phyloP scores from a whole-genome alignment of 345 rosid genomes.

The Melaleuca quinquenervia region DNA sequence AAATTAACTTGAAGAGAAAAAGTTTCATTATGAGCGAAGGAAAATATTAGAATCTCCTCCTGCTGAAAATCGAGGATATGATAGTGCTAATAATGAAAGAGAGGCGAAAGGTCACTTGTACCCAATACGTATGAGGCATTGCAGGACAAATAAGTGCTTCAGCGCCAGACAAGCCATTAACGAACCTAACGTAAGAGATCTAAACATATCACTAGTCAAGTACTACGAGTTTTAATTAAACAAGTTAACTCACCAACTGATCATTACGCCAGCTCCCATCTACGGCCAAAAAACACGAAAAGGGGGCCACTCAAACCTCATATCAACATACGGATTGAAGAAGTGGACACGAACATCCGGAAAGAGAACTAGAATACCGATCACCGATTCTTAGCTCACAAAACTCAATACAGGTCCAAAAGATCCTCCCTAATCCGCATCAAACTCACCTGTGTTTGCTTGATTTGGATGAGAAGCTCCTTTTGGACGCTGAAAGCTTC shows the following conservation, averaged over 20 bases:
- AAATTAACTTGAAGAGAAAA: neutral
- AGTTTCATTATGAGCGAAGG: neutral
- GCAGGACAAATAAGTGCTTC: neutral
- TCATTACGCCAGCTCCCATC: neutral
- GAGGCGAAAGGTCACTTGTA: neutral
- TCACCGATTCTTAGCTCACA: neutral
- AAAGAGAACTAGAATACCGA: neutral
- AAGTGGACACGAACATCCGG: neutral
- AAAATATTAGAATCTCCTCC: neutral
- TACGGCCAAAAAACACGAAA: neutral
- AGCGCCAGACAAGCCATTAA: neutral
- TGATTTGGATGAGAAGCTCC: slow-evolving; percentile 58
- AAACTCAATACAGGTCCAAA: neutral
- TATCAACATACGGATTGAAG: neutral
- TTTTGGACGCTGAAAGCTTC: slow-evolving; percentile 58
- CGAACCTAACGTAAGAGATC: neutral
- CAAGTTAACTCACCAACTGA: neutral
- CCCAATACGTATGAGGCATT: neutral
- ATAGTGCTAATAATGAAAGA: neutral
- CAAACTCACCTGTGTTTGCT: slow-evolving; percentile 47
- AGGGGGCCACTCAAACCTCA: neutral
- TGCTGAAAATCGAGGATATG: neutral
- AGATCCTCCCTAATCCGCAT: neutral
- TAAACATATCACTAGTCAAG: neutral
- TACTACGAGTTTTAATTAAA: neutral